A percentile compares a stretch with the other conserved stretches of the same genome.
These are phyloP conservation scores for Fusarium mexicanum DNA, from an alignment of 2,329 filamentous ascomycete species.

Conservation along the genomic window DNA sequence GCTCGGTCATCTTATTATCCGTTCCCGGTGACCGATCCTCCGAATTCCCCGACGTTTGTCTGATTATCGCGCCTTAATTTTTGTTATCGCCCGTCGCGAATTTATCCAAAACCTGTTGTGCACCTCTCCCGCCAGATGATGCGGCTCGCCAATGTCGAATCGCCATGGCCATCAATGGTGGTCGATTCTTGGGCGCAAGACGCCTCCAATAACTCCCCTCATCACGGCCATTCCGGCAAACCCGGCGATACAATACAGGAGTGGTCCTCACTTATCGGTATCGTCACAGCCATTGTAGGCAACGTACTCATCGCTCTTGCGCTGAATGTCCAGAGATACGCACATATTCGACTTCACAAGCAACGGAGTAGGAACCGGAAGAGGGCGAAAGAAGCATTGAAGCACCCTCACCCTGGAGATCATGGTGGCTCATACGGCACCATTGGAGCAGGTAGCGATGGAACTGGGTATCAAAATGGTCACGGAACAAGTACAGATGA, in stretches of 20 bases:
- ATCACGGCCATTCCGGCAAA: conserved; percentile 41
- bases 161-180: conserved; percentile 37
- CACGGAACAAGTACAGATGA: conserved; percentile 24
- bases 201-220: conserved; percentile 20
- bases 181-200: conserved; percentile 28
- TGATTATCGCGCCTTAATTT: conserved; percentile 8
- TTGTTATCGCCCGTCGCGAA: conserved; percentile 14
- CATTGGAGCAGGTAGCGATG: conserved; percentile 35
- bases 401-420: conserved; percentile 51
- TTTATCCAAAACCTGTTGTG: conserved; percentile 28
- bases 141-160: conserved; percentile 38
- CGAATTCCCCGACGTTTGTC: not conserved
- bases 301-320: conserved; percentile 96
- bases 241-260: conserved; percentile 64
- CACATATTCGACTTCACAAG: conserved; percentile 84
- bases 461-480: conserved; percentile 38
- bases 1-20: conserved; percentile 22
- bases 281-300: conserved; percentile 89
- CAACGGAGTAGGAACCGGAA: conserved; percentile 70
- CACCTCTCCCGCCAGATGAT: conserved; percentile 38
- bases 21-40: conserved; percentile 14
- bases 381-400: conserved; percentile 63
- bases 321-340: conserved; percentile 95
- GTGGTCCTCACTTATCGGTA: conserved; percentile 96
- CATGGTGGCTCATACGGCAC: conserved; percentile 49